phyloP scores from a whole-genome alignment of 2,329 filamentous ascomycete genomes.

The Pseudogymnoascus sp. region DNA sequence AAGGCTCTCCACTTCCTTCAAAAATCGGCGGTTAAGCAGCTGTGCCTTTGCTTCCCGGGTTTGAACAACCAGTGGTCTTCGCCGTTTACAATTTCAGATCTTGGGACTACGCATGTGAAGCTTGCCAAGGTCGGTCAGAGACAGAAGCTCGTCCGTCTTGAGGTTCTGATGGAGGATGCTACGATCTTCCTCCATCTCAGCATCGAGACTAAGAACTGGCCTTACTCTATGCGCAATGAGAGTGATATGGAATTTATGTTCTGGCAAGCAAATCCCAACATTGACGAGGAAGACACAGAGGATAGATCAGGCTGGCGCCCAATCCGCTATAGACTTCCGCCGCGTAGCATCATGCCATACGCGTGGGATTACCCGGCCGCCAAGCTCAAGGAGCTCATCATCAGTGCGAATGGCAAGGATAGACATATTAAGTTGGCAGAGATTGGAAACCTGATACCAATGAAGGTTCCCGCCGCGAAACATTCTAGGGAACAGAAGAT shows the following conservation, averaged over 20 bases:
- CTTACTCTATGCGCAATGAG: conserved; percentile 97
- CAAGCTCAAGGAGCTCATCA: conserved; percentile 89
- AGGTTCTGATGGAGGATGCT: conserved; percentile 85
- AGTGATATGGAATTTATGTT: conserved; percentile 96
- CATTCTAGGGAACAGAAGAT: conserved; percentile 68
- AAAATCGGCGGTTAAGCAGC: conserved; percentile 74
- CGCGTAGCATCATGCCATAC: conserved; percentile 97
- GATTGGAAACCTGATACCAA: conserved; percentile 90
- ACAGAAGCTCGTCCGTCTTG: conserved; percentile 79
- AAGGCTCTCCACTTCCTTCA: conserved; percentile 87
- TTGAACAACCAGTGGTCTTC: conserved; percentile 97
- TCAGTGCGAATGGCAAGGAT: conserved; percentile 72
- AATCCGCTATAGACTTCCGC: conserved; percentile 83
- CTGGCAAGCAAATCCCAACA: conserved; percentile 86
- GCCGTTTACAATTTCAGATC: conserved; percentile 92
- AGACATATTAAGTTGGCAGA: conserved; percentile 91
- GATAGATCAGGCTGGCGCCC: conserved; percentile 86
- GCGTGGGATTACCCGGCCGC: conserved; percentile 98
- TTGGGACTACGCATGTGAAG: conserved; percentile 90
- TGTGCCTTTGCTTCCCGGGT: conserved; percentile 87
- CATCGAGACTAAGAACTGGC: conserved; percentile 91
- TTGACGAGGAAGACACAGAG: conserved; percentile 81
- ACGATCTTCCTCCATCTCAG: conserved; percentile 91
- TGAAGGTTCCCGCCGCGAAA: conserved; percentile 70
- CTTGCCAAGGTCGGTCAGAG: conserved; percentile 84